Evolutionary conservation across 495 filamentous ascomycete genomes (phyloP).

Genomic region (Aspergillus nanangensis): DNA sequence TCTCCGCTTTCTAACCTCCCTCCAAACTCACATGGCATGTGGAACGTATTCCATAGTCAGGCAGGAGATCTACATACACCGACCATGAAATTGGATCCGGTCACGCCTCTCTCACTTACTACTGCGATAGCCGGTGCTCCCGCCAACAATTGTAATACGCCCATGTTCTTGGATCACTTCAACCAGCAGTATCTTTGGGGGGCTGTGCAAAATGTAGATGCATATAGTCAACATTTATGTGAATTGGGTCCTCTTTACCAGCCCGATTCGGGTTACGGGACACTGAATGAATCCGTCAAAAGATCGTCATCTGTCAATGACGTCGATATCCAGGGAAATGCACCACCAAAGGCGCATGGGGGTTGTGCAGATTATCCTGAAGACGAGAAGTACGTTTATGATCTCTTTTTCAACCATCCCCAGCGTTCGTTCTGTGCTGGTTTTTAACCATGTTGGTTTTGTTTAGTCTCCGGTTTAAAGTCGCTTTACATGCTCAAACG

Average conservation of each 20-base stretch:
- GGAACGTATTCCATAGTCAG: not conserved
- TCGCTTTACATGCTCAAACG: slow-evolving; percentile 84
- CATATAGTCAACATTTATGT: not conserved
- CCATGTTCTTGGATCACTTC: not conserved
- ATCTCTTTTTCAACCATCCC: not conserved
- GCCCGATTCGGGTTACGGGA: not conserved
- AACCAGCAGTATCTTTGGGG: not conserved
- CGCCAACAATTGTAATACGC: not conserved
- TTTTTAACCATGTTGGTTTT: no score
- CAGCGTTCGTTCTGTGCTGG: no score
- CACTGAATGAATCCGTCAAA: not conserved
- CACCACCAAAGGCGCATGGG: no score
- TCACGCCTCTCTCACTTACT: not conserved
- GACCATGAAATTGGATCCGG: not conserved
- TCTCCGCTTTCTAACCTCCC: not conserved
- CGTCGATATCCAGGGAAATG: not conserved
- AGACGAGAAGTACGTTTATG: not conserved
- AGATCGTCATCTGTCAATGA: not conserved
- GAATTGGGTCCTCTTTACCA: not conserved
- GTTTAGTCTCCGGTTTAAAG: slow-evolving; percentile 78
- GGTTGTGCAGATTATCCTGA: no score
- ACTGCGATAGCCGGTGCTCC: not conserved
- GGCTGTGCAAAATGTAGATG: not conserved
- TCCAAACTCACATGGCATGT: not conserved
- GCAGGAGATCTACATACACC: not conserved